Conservation (phyloP, 73 alveolate genomes). For the Effrenium voratum region DNA sequence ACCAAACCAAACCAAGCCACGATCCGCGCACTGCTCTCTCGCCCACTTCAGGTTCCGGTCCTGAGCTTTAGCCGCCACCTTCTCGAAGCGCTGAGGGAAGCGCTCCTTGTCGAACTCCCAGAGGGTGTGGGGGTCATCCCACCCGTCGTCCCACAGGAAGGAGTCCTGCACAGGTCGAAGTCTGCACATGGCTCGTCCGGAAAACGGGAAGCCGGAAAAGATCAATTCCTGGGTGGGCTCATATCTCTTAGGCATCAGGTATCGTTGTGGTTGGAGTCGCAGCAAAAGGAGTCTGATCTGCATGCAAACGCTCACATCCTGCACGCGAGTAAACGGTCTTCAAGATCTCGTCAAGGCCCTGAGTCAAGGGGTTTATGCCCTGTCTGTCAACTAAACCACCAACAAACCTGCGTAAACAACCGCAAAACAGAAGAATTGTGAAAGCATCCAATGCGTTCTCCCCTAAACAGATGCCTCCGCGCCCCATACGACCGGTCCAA, state of each 20-base stretch:
- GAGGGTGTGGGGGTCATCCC: slow-evolving; percentile 87
- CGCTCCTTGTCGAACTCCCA: slow-evolving; percentile 80
- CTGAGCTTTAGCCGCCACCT: background rate
- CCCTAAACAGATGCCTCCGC: background rate
- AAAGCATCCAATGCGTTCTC: background rate
- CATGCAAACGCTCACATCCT: too few species aligned
- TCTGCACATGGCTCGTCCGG: background rate
- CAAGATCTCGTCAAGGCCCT: too few species aligned
- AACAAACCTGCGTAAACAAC: too few species aligned
- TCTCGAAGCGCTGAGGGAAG: slow-evolving; percentile 66
- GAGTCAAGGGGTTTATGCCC: too few species aligned
- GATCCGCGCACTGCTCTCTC: slow-evolving; percentile 64
- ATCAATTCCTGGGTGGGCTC: background rate
- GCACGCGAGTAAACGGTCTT: too few species aligned
- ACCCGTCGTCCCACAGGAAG: slow-evolving; percentile 90
- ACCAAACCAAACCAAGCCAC: slow-evolving; percentile 80
- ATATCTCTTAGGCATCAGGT: too few species aligned
- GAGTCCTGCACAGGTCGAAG: slow-evolving; percentile 43
- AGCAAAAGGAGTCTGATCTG: too few species aligned
- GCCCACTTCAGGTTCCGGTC: too few species aligned
- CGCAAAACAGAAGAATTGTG: background rate
- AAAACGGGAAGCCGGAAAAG: background rate
- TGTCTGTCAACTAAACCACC: too few species aligned
- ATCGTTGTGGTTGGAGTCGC: too few species aligned
- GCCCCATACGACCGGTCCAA: slow-evolving; percentile 7